Base-by-base conservation (phyloP, 495 filamentous ascomycete species). In the Xanthoparmelia taractica region DNA sequence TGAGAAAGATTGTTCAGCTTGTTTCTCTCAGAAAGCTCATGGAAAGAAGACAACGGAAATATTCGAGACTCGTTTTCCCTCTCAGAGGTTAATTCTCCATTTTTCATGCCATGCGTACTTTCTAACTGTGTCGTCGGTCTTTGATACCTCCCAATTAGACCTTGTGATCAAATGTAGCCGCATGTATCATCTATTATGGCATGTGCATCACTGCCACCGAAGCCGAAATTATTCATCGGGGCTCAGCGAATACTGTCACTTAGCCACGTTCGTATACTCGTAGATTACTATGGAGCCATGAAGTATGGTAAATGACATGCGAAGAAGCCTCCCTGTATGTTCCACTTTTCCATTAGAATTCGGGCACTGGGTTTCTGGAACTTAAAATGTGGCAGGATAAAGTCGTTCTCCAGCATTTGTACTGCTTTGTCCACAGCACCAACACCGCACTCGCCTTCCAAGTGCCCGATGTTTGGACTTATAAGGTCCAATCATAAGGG, bases 141-240 rank as follows among this genome's bases (percentile, higher is more conserved):
- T 36, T 23, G 15, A n/a, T 59, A 59, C 17, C 41, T 59, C 18
- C 57, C 33, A 15, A 4, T 57, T 17, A 38, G 13, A 18, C 15
- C 25, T 61, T 29, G 43, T 4, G 23, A 54, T 6, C 3, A 10
- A 8, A 61, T 48, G n/a, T 52, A 79, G 70, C 41, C 48, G 20
- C 25, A 15, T 4, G 54, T 36, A 20, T 65, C 64, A 2, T 84
- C 79, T 8, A 84, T 18, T 37, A 84, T 82, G 15, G 71, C 77
- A 57, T 84, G 80, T 12, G 79, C 77, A 65, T 87, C 85, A 23
- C 78, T 75, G 50, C 83, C 83, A 34, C 84, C 84, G 64, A 81
- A 85, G 0, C 82, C 82, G 56, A 86, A 87, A 6, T 78, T 81
- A 67, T 85, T 85, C 18, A 87, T 77, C 59, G 80, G 82, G 0